Percentiles rank a stretch among this genome's conserved stretches.
phyloP scores from a whole-genome alignment of 2,329 filamentous ascomycete species.

The Epichloe scottii region DNA sequence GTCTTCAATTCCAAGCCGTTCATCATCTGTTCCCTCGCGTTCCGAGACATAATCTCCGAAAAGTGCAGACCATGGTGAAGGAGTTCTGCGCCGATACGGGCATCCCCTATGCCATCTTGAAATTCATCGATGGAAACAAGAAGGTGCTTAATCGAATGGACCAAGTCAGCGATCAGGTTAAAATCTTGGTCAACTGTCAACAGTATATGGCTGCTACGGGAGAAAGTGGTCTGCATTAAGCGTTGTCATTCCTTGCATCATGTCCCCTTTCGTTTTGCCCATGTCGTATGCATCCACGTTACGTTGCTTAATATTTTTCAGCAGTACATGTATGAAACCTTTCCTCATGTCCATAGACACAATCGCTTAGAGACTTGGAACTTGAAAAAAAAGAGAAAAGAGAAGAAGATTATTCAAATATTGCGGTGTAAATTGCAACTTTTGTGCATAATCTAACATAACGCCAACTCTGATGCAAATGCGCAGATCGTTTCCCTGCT shows the following conservation, averaged over 20 bases:
- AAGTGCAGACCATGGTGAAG: conserved; percentile 44
- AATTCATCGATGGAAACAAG: conserved; percentile 50
- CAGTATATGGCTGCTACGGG: conserved; percentile 35
- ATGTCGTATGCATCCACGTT: too few species aligned
- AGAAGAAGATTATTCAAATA: too few species aligned
- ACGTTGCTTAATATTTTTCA: too few species aligned
- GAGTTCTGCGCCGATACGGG: conserved; percentile 52
- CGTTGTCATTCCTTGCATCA: background rate
- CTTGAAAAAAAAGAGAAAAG: too few species aligned
- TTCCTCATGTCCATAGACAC: too few species aligned
- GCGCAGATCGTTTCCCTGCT: too few species aligned
- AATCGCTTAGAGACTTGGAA: too few species aligned
- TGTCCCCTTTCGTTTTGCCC: background rate
- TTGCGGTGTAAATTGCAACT: too few species aligned
- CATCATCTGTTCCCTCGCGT: conserved; percentile 59
- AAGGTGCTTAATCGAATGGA: conserved; percentile 34
- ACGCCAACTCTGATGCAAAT: too few species aligned
- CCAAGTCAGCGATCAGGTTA: conserved; percentile 49
- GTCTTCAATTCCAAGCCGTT: conserved; percentile 60
- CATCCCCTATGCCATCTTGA: conserved; percentile 49
- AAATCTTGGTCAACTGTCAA: conserved; percentile 45
- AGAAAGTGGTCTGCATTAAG: conserved; percentile 24
- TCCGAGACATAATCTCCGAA: conserved; percentile 54
- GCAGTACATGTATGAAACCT: too few species aligned
- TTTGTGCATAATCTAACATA: too few species aligned